Evolutionary conservation across 2,329 filamentous ascomycete species (phyloP).

Genomic region (Fusarium drepaniforme): DNA sequence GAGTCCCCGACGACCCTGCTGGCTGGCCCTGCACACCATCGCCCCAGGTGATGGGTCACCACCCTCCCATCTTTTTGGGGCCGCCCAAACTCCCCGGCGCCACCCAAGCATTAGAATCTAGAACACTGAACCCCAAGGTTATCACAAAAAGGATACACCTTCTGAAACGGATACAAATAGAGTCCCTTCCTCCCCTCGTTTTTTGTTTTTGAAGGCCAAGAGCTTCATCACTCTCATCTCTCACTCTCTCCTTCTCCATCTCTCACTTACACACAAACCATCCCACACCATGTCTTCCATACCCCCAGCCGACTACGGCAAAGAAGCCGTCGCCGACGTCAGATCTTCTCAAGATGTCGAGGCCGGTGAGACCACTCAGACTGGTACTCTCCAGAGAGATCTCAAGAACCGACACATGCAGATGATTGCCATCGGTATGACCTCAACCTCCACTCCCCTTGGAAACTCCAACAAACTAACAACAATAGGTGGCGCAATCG

Average conservation of each 20-base stretch:
- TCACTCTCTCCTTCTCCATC: neutral
- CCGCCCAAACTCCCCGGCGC: slow-evolving; percentile 14
- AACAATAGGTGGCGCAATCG: slow-evolving; percentile 53
- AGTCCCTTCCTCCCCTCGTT: slow-evolving; percentile 8
- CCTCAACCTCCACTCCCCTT: slow-evolving; percentile 44
- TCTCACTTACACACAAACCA: neutral
- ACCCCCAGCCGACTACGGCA: slow-evolving; percentile 34
- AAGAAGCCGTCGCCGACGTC: slow-evolving; percentile 36
- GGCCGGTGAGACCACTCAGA: slow-evolving; percentile 32
- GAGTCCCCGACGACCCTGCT: slow-evolving; percentile 28
- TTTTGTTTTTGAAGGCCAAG: slow-evolving; percentile 26
- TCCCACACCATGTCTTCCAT: slow-evolving; percentile 26
- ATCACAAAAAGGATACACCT: slow-evolving; percentile 1
- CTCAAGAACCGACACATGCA: slow-evolving; percentile 89
- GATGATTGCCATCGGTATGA: slow-evolving; percentile 88
- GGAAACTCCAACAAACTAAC: slow-evolving; percentile 9
- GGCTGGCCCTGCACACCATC: slow-evolving; percentile 32
- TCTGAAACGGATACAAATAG: slow-evolving; percentile 36
- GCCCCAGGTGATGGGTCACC: neutral
- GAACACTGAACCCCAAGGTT: slow-evolving; percentile 15
- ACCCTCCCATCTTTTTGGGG: slow-evolving; percentile 19
- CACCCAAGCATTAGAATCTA: slow-evolving; percentile 25
- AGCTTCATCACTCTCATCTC: slow-evolving; percentile 33
- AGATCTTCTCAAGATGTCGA: slow-evolving; percentile 31
- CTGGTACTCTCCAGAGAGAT: slow-evolving; percentile 60